These are phyloP conservation scores for Diplocarpon mali DNA, from an alignment of 2,329 filamentous ascomycete species.

Conservation along the genomic window DNA sequence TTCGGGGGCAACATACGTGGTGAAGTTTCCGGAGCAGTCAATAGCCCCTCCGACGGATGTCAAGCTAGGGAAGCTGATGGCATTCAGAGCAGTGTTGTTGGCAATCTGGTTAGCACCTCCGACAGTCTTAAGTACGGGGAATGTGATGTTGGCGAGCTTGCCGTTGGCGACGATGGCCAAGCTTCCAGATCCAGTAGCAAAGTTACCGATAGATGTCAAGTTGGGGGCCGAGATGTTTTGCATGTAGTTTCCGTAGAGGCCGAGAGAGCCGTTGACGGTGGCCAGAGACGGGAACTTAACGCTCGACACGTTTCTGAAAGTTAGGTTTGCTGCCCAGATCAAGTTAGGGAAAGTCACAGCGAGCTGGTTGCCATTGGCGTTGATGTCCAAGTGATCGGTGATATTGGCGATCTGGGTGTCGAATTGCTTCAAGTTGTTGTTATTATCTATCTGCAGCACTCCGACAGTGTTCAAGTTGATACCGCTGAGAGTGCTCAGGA, in stretches of 20 bases:
- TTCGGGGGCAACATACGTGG: slow-evolving; percentile 47
- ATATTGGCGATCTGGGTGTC: slow-evolving; percentile 70
- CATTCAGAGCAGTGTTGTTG: slow-evolving; percentile 71
- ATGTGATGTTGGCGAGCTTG: slow-evolving; percentile 59
- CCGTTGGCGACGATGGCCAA: slow-evolving; percentile 54
- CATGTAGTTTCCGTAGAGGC: slow-evolving; percentile 72
- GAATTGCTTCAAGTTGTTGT: slow-evolving; percentile 66
- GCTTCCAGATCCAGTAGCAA: slow-evolving; percentile 32
- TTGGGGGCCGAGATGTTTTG: slow-evolving; percentile 51
- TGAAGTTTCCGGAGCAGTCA: slow-evolving; percentile 76
- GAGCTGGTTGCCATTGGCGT: slow-evolving; percentile 68
- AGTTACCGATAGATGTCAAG: slow-evolving; percentile 49
- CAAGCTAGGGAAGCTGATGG: slow-evolving; percentile 60
- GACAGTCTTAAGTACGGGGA: slow-evolving; percentile 57
- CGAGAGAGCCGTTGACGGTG: slow-evolving; percentile 65
- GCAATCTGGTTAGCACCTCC: slow-evolving; percentile 74
- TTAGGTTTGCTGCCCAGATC: slow-evolving; percentile 66
- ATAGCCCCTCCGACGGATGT: slow-evolving; percentile 66
- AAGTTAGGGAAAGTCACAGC: slow-evolving; percentile 67
- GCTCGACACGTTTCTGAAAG: slow-evolving; percentile 66
- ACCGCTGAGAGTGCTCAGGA: slow-evolving; percentile 65
- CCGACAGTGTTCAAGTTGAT: slow-evolving; percentile 68
- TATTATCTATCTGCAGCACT: slow-evolving; percentile 80
- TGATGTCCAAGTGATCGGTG: slow-evolving; percentile 57
- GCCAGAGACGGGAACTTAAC: slow-evolving; percentile 64